Conservation (phyloP, 2,329 filamentous ascomycete species). For the Truncatella angustata region DNA sequence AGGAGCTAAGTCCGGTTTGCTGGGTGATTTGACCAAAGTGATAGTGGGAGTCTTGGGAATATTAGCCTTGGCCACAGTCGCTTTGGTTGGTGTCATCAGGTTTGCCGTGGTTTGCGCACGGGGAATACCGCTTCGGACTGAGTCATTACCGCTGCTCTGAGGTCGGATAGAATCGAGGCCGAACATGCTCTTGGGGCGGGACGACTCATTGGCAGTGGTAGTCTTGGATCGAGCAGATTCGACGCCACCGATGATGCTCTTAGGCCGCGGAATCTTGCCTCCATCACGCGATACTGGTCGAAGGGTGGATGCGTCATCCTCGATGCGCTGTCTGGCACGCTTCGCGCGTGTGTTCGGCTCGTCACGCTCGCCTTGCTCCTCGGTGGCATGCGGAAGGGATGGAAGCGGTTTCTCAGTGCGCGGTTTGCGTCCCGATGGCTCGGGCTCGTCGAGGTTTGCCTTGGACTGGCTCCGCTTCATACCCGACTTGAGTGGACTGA, state of each 20-base stretch:
- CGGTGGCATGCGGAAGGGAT: constrained; percentile 17
- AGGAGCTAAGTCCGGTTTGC: constrained; percentile 42
- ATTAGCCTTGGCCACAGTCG: constrained; percentile 63
- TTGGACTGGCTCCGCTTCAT: constrained; percentile 45
- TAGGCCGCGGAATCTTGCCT: constrained; percentile 48
- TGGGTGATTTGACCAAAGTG: constrained; percentile 53
- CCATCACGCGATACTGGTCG: constrained; percentile 57
- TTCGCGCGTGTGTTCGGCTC: constrained; percentile 62
- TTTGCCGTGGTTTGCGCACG: constrained; percentile 51
- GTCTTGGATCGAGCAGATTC: too few relatives aligned
- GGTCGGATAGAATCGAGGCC: too few relatives aligned
- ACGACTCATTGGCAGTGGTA: too few relatives aligned
- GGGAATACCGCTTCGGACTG: constrained; percentile 28
- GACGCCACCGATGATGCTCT: constrained; percentile 41
- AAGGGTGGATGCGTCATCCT: constrained; percentile 67
- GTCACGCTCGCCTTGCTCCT: constrained; percentile 26
- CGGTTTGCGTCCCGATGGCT: constrained; percentile 36
- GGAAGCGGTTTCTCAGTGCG: constrained; percentile 25
- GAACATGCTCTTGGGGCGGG: too few relatives aligned
- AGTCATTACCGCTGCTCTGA: constrained; percentile 41
- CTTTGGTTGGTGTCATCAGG: constrained; percentile 76
- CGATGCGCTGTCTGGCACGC: constrained; percentile 64
- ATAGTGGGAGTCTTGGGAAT: constrained; percentile 53
- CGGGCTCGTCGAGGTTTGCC: constrained; percentile 62
- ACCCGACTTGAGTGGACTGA: constrained; percentile 46